Conservation (phyloP, 768 basidiomycete species). For the Tremella fuciformis region DNA sequence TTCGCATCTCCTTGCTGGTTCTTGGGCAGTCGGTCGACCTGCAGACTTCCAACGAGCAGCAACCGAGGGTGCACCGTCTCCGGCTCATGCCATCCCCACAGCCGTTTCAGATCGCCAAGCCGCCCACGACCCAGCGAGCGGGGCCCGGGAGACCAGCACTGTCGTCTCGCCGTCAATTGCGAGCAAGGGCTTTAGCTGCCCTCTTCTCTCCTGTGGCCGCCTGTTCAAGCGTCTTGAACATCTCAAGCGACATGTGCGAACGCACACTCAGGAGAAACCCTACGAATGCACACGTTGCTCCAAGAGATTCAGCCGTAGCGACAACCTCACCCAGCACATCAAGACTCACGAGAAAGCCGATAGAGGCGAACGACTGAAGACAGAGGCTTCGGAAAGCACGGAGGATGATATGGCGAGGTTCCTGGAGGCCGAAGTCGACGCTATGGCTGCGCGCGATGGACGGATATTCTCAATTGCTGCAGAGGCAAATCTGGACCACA, state of each 20-base stretch:
- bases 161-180: background rate
- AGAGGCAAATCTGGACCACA: no score
- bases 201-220: constrained; percentile 64
- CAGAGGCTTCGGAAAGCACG: constrained; percentile 34
- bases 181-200: constrained; percentile 1
- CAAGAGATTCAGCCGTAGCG: constrained; percentile 81
- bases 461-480: background rate
- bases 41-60: no score
- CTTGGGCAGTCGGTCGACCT: no score
- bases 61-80: no score
- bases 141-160: no score
- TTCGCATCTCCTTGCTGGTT: no score
- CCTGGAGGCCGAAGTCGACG: constrained; percentile 39
- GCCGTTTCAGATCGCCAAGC: no score
- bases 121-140: no score
- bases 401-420: constrained; percentile 35
- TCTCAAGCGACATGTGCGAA: constrained; percentile 78
- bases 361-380: constrained; percentile 35
- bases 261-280: constrained; percentile 85
- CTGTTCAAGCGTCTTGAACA: constrained; percentile 90
- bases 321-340: constrained; percentile 82
- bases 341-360: constrained; percentile 62
- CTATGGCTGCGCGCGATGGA: constrained; percentile 33
- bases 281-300: constrained; percentile 70
- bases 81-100: no score